Conservation (phyloP, 371 early-diverging fungal genomes). For the Rhizopus arrhizus region DNA sequence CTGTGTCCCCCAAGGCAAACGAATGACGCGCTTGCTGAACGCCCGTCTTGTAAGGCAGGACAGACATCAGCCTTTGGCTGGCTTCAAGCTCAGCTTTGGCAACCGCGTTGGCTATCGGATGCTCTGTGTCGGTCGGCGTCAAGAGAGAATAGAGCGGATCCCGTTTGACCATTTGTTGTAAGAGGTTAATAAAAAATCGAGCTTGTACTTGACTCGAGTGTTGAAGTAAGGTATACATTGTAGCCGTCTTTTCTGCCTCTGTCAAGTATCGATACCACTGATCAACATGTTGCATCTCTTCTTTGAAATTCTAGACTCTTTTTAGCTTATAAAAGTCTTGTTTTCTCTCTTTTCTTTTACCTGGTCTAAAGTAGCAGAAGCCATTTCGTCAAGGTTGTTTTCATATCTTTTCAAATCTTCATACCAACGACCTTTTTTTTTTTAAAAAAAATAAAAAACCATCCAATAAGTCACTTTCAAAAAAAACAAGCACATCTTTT, state of each 20-base stretch:
- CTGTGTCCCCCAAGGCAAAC: slow-evolving; percentile 66
- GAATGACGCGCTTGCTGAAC: slow-evolving; percentile 74
- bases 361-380: slow-evolving; percentile 82
- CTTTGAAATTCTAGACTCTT: slow-evolving; percentile 70
- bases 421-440: slow-evolving; percentile 61
- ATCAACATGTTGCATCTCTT: slow-evolving; percentile 90
- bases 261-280: slow-evolving; percentile 90
- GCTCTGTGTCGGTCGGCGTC: slow-evolving; percentile 64
- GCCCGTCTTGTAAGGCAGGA: slow-evolving; percentile 58
- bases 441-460: background rate
- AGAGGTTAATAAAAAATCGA: slow-evolving; percentile 85
- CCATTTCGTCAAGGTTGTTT: slow-evolving; percentile 92
- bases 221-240: slow-evolving; percentile 86
- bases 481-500: background rate
- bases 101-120: slow-evolving; percentile 64
- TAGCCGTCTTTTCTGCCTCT: slow-evolving; percentile 88
- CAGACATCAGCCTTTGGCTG: slow-evolving; percentile 56
- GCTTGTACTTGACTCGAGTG: slow-evolving; percentile 88
- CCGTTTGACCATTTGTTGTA: slow-evolving; percentile 86
- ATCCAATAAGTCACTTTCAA: slow-evolving; percentile 12
- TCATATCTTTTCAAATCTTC: slow-evolving; percentile 91
- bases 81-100: slow-evolving; percentile 66
- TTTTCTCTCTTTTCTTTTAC: slow-evolving; percentile 18
- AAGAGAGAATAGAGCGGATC: slow-evolving; percentile 66
- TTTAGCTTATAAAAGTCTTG: slow-evolving; percentile 6